Conservation (phyloP, 176 grass and related monocot genomes). For the Musa schizocarpa region DNA sequence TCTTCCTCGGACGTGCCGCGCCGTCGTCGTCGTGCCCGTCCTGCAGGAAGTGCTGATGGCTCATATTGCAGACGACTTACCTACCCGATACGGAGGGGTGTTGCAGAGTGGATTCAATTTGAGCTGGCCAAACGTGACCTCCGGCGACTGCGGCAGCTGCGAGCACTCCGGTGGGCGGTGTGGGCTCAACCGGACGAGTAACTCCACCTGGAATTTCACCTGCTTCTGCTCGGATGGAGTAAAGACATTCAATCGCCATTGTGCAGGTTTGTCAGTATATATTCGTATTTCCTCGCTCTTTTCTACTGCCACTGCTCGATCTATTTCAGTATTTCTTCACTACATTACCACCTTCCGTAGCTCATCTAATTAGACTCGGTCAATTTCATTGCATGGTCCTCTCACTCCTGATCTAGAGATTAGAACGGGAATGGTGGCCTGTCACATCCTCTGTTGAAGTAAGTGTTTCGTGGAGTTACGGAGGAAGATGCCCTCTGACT, state of each 20-base stretch:
- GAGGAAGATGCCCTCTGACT: background rate
- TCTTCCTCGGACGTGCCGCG: background rate
- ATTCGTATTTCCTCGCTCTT: background rate
- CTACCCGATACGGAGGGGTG: background rate
- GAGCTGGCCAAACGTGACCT: background rate
- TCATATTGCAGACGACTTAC: background rate
- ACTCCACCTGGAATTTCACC: background rate
- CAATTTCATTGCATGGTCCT: background rate
- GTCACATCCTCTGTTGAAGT: no score
- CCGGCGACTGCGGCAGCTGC: background rate
- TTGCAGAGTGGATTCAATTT: conserved; percentile 4
- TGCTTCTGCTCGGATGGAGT: conserved; percentile 2
- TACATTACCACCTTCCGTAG: background rate
- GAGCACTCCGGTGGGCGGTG: background rate
- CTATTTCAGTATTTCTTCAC: background rate
- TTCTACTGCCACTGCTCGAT: background rate
- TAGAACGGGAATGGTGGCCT: background rate
- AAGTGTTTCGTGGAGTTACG: background rate
- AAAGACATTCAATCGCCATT: no score
- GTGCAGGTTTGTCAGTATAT: background rate
- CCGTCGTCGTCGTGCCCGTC: background rate
- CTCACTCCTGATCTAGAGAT: background rate
- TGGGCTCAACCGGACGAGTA: background rate
- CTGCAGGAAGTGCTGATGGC: background rate
- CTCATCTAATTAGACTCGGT: background rate